Base-by-base conservation (phyloP, 176 grass and related monocot genomes). In the Eleusine indica region DNA sequence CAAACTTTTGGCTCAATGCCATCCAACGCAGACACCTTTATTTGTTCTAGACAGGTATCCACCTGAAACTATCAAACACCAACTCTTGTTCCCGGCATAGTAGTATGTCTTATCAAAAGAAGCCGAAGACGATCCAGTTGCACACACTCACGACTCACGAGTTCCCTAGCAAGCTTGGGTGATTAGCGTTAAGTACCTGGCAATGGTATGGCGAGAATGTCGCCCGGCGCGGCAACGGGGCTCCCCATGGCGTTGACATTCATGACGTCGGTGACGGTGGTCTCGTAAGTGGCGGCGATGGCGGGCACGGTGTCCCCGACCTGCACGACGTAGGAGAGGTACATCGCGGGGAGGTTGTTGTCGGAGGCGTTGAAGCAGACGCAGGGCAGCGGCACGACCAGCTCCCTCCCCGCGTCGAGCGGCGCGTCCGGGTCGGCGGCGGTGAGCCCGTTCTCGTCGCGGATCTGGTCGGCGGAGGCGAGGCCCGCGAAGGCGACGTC, bases 311-410 rank as follows among this genome's bases (percentile, higher is more conserved):
- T 90, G 54, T 97, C 94, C 3, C 94, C 94, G 12, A 83, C 88
- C 41, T 76, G 88, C 43, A 97, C 90, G 32, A 92, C 92, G 87
- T 97, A 97, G 13, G 94, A 97, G 40, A 97, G 87, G 88, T 97
- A 97, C 17, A 92, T 29, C 0, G 94, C 85, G 32, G 94, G 94
- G 0, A 97, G 86, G 84, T 92, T 92, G 76, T 94, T 94, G 69
- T 97, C 94, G 15, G 92, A 85, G 12, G 94, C 90, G 79, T 97
- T 97, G 90, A 97, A 97, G 84, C 94, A 97, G 73, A 87, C 87
- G 83, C 94, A 97, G 10, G 94, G 92, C 11, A 97, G 90, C 35
- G 94, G 94, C 3, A 97, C 25, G 80, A 91, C 92, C 9, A 97
- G 88, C 68, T 48, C 88, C 53, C 87, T 77, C 0, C 94, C 92